Evolutionary conservation across 305 asterid species (phyloP), one percentile per base, ranked within the genome.

Genomic region (Andrographis paniculata): DNA sequence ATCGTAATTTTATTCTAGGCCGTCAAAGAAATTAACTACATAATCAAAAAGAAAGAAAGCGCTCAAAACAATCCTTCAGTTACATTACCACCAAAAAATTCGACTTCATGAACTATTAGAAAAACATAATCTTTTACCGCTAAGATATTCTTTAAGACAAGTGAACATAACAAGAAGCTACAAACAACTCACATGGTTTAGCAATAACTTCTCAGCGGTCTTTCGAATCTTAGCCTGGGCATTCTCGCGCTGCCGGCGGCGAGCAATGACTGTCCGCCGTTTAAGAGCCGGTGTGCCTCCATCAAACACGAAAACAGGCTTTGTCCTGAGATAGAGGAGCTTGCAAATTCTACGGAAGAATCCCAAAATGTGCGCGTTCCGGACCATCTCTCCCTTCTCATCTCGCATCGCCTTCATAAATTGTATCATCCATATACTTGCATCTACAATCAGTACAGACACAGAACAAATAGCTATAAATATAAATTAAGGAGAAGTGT

Each of bases 391-490:
- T 20, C 99, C 96, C 69, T 77, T 82, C 52, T 91, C 99, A 42
- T 91, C 96, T 31, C 99, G 71, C 96, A 91, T 91, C 45, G 99
- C 99, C 66, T 91, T 91, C 95, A 91, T 77, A 58, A 91, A 91
- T 72, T 91, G 99, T 48, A 91, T 72, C 82, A 86, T 83, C 99
- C 99, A 91, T 66, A 86, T 91, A 55, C 96, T 91, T 59, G 99
- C 99, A 63, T 91, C 99, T 91, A 64, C 1, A 40, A 30, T 17
- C 38, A 24, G 52, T 48, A 53, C 12, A 8, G 45, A 20, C 35
- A 33, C 17, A 48, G 43, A 5, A 20, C 45, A 27, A 7, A 14
- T 40, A 12, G 22, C 6, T 21, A 21, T 27, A 3, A 21, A 14
- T 10, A 16, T 24, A 20, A 7, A 21, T 1, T 20, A 16, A 20